These are phyloP conservation scores for Earliella scabrosa DNA, from an alignment of 1,284 basidiomycete genomes.

Conservation along the genomic window DNA sequence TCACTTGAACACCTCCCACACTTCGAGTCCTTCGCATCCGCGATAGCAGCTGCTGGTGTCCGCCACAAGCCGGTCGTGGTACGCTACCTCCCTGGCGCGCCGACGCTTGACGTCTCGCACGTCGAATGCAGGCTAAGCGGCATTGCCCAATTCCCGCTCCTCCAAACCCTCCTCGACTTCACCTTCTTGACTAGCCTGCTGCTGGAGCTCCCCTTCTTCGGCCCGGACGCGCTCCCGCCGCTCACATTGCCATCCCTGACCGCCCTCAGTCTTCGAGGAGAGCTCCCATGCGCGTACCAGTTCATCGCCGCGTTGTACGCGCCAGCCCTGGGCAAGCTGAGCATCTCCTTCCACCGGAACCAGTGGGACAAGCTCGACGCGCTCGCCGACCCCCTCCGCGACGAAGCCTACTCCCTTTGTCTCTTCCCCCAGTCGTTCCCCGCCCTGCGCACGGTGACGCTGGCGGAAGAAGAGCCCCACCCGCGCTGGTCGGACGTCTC, in stretches of 20 bases:
- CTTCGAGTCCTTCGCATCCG: conserved; percentile 4
- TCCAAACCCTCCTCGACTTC: conserved; percentile 6
- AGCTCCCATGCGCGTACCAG: conserved; percentile 11
- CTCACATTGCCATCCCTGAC: background rate
- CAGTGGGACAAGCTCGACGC: conserved; percentile 3
- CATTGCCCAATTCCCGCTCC: background rate
- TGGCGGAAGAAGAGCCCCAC: conserved; percentile 7
- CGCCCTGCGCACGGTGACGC: background rate
- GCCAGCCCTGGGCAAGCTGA: background rate
- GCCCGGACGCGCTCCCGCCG: background rate
- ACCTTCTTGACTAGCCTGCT: conserved; percentile 7
- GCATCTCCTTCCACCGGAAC: conserved; percentile 9
- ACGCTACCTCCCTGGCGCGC: background rate
- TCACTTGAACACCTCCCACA: conserved; percentile 10
- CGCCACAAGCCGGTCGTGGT: conserved; percentile 12
- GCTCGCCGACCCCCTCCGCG: background rate
- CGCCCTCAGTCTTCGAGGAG: conserved; percentile 11
- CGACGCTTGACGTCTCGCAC: conserved; percentile 6
- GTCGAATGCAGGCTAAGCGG: conserved; percentile 8
- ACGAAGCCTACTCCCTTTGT: conserved; percentile 9
- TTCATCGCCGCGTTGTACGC: conserved; percentile 12
- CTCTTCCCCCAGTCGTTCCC: conserved; percentile 1
- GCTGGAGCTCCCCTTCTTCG: conserved; percentile 11
- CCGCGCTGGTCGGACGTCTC: conserved; percentile 5
- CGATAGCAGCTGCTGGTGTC: conserved; percentile 2